phyloP scores from a whole-genome alignment of 108 stramenopile species.

The Licmophora abbreviata region DNA sequence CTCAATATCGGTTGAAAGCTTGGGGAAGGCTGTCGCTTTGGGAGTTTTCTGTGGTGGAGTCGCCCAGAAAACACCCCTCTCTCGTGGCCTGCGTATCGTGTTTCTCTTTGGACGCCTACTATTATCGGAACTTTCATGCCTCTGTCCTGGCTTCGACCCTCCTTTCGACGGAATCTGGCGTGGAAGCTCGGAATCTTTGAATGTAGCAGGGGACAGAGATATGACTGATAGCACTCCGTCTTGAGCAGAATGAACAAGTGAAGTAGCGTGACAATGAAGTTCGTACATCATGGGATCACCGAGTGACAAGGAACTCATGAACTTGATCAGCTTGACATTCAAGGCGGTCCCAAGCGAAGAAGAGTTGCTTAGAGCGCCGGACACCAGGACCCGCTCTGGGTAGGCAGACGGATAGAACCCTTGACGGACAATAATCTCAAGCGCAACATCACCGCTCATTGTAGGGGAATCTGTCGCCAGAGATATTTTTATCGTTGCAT shows the following conservation, averaged over 20 bases:
- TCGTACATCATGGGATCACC: conserved; percentile 64
- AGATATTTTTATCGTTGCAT: conserved; percentile 18
- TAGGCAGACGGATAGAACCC: conserved; percentile 12
- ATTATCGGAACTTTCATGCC: no score
- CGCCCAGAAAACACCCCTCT: conserved; percentile 58
- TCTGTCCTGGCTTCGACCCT: no score
- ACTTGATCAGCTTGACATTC: conserved; percentile 33
- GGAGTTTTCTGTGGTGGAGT: conserved; percentile 42
- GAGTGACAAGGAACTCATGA: conserved; percentile 15
- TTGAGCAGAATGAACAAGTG: conserved; percentile 25
- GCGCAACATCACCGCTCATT: conserved; percentile 3
- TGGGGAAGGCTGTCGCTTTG: conserved; percentile 52
- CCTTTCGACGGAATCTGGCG: no score
- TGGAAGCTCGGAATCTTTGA: no score
- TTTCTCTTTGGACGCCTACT: no score
- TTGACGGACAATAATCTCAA: conserved; percentile 16
- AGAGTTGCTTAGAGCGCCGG: conserved; percentile 2
- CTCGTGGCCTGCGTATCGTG: conserved; percentile 32
- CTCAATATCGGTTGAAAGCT: conserved; percentile 27
- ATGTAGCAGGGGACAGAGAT: neutral
- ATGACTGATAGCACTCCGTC: conserved; percentile 13
- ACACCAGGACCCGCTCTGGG: conserved; percentile 16
- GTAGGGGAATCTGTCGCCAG: conserved; percentile 18
- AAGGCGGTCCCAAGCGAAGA: conserved; percentile 19
- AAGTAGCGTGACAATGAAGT: conserved; percentile 44